phyloP scores from a whole-genome alignment of 2,329 filamentous ascomycete species.

The Fusarium burgessii region DNA sequence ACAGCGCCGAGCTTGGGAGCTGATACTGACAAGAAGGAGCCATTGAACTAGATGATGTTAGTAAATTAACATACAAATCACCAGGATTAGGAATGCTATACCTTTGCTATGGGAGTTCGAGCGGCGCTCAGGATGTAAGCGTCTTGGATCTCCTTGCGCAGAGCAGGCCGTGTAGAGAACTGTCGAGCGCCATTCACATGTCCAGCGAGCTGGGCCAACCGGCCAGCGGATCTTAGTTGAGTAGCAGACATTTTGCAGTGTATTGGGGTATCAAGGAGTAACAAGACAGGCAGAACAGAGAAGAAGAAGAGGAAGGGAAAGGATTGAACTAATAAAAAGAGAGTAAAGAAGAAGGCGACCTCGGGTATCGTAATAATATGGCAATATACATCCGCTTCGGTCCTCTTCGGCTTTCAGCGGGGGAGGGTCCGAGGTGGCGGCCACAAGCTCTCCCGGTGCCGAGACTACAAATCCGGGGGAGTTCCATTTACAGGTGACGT shows the following conservation, averaged over 20 bases:
- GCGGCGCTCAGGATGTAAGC: constrained; percentile 94
- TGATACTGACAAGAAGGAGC: constrained; percentile 83
- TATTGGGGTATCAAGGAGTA: constrained; percentile 18
- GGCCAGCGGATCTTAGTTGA: constrained; percentile 52
- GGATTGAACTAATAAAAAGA: constrained; percentile 9
- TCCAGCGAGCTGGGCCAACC: constrained; percentile 53
- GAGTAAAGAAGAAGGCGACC: constrained; percentile 20
- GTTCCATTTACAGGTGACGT: constrained; percentile 26
- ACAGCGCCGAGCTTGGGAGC: constrained; percentile 90
- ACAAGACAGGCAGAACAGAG: constrained; percentile 7
- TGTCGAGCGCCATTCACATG: constrained; percentile 57
- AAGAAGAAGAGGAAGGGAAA: neutral
- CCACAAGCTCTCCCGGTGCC: constrained; percentile 33
- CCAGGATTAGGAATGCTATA: constrained; percentile 51
- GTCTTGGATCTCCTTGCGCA: constrained; percentile 79
- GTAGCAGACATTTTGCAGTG: constrained; percentile 33
- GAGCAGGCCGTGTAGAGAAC: constrained; percentile 60
- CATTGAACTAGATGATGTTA: constrained; percentile 80
- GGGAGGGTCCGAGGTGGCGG: constrained; percentile 45
- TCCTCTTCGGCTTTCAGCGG: constrained; percentile 55
- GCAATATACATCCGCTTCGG: constrained; percentile 43
- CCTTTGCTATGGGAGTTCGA: constrained; percentile 90
- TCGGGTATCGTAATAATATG: constrained; percentile 37
- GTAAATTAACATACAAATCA: neutral
- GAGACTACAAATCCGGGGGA: constrained; percentile 40